Conservation (phyloP, 2,329 filamentous ascomycete genomes). For the Coleophoma crateriformis region DNA sequence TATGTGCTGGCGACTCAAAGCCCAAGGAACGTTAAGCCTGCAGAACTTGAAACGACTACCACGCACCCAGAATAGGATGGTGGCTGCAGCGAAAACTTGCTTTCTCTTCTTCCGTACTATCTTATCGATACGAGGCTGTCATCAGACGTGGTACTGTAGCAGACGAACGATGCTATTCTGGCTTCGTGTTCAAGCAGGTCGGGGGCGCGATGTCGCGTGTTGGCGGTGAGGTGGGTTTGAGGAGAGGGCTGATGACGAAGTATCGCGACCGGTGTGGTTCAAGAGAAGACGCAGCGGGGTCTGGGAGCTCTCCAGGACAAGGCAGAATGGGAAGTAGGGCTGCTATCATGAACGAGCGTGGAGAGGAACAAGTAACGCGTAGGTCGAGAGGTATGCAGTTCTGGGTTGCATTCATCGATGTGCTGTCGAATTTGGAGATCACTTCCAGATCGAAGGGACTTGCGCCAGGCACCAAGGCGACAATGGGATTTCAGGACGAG, state of each 20-base stretch:
- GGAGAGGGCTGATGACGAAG: neutral
- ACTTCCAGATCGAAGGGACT: neutral
- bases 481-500: neutral
- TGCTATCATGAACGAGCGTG: neutral
- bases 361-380: neutral
- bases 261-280: neutral
- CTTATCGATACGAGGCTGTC: slow-evolving; percentile 12
- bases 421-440: neutral
- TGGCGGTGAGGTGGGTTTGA: neutral
- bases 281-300: neutral
- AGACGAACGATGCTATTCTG: too few species aligned
- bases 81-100: slow-evolving; percentile 5
- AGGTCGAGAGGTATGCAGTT: neutral
- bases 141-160: too few species aligned
- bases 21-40: slow-evolving; percentile 19
- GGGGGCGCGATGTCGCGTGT: neutral
- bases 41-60: slow-evolving; percentile 24
- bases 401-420: neutral
- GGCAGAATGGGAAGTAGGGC: neutral
- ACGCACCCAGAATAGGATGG: slow-evolving; percentile 14
- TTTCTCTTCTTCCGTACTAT: slow-evolving; percentile 5
- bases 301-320: neutral
- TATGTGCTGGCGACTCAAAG: slow-evolving; percentile 24
- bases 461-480: neutral
- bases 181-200: too few species aligned